Evolutionary conservation across 106 monocot genomes (phyloP), one percentile per base, ranked within the genome.

Genomic region (Platanthera guangdongensis): DNA sequence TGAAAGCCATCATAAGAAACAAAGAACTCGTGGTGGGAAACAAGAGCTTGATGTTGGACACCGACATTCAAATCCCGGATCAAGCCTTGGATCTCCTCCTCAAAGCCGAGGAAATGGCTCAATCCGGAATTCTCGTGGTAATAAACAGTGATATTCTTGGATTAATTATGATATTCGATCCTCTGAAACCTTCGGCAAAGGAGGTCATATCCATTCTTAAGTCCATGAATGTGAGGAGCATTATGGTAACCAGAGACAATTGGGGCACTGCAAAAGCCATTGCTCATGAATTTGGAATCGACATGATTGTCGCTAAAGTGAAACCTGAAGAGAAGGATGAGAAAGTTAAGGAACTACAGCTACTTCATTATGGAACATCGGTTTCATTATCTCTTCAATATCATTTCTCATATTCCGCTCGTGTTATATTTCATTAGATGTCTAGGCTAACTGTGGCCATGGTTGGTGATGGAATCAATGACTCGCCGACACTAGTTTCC

Each of bases 401-500:
- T 25, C 47, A 47, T 19, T 51, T 49, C 18, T 72, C 13, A 32
- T 2, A 19, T 22, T 51, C 50, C 22, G 47, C 16, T 47, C 16
- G 2, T 70, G 45, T 70, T 51, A n/a, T 51, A 50, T 51, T 72
- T 54, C 83, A 59, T 13, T 83, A 95, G 95, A 86, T 88, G 86
- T 83, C 86, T 75, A 92, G 95, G 2, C 71, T 83, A 12, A 88
- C 83, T 72, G 95, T 95, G 13, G 95, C 95, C 50, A 92, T 95
- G 95, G 95, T 95, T 73, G 95, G 95, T 69, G 95, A 95, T 79
- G 95, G 95, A 47, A 92, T 95, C 52, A 95, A 95, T 32, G 95
- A 95, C 54, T 95, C 92, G 6, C 95, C 95, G 1, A 92, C 95
- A 9, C 85, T 95, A 28, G 88, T 95, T 8, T 86, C 92, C 57